These are phyloP conservation scores for Erodium texanum DNA, from an alignment of 441 rosid species.

Conservation along the genomic window DNA sequence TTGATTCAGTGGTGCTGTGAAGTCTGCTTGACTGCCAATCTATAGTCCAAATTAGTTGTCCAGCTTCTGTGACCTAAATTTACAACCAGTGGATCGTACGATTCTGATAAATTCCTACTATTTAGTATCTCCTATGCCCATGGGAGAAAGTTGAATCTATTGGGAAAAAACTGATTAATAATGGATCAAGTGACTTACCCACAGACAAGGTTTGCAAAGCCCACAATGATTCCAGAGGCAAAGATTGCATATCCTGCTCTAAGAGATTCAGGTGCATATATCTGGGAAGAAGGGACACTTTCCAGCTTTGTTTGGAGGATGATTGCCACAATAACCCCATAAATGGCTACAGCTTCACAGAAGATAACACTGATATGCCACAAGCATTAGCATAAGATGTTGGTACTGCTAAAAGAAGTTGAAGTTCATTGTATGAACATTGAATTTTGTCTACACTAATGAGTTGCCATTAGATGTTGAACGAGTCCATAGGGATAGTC, in stretches of 20 bases:
- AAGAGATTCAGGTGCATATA: slow-evolving; percentile 72
- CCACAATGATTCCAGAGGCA: slow-evolving; percentile 94
- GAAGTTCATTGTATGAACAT: not conserved
- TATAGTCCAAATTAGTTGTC: not conserved
- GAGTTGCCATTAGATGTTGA: not conserved
- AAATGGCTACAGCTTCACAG: slow-evolving; percentile 97
- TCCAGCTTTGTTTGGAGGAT: slow-evolving; percentile 90
- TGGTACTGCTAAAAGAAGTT: not conserved
- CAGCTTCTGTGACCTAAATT: not conserved
- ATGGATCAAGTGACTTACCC: slow-evolving; percentile 51
- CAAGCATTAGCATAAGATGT: slow-evolving; percentile 5
- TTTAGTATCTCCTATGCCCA: not conserved
- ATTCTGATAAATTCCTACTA: too few species aligned
- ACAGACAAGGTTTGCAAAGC: slow-evolving; percentile 95
- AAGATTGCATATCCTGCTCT: slow-evolving; percentile 97
- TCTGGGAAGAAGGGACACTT: slow-evolving; percentile 61
- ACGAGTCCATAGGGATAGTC: slow-evolving; percentile 4
- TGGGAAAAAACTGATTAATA: not conserved
- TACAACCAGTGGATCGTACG: not conserved
- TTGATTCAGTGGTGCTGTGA: not conserved
- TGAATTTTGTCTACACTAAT: too few species aligned
- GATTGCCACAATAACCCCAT: slow-evolving; percentile 95
- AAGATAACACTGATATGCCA: slow-evolving; percentile 71
- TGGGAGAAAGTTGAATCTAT: not conserved
- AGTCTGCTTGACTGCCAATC: not conserved